Percentiles rank a stretch among this genome's conserved stretches.
These are phyloP conservation scores for Cytospora piceicola DNA, from an alignment of 2,329 filamentous ascomycete species.

Conservation along the genomic window DNA sequence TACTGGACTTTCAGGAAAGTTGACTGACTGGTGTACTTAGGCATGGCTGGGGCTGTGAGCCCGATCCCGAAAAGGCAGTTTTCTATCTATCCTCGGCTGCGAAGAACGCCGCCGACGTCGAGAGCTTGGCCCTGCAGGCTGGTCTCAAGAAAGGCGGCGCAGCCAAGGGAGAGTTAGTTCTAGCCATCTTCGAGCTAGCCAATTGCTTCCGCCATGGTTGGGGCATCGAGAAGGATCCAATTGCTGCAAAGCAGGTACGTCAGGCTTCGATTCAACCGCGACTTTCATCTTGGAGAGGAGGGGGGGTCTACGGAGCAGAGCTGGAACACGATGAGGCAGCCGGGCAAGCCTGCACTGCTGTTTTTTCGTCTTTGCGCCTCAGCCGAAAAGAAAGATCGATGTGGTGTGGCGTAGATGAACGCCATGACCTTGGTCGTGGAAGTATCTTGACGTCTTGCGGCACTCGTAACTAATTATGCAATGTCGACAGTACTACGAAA, in stretches of 20 bases:
- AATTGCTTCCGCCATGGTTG: conserved; percentile 94
- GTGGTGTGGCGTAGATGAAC: not conserved
- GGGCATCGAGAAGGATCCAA: conserved; percentile 84
- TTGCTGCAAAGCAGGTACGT: conserved; percentile 75
- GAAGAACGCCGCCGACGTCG: conserved; percentile 84
- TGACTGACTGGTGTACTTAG: conserved; percentile 50
- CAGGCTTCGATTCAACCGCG: not conserved
- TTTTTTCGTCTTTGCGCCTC: not conserved
- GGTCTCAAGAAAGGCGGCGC: conserved; percentile 92
- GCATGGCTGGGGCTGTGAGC: conserved; percentile 88
- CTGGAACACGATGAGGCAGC: not conserved
- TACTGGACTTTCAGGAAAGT: not conserved
- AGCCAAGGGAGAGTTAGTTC: conserved; percentile 92
- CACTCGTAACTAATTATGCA: conserved; percentile 19
- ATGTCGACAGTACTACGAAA: conserved; percentile 82
- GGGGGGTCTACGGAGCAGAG: not conserved
- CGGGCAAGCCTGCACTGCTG: not conserved
- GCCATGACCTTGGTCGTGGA: not conserved
- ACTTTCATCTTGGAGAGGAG: not conserved
- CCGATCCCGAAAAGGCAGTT: conserved; percentile 74
- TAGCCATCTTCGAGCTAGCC: conserved; percentile 93
- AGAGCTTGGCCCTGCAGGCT: conserved; percentile 80
- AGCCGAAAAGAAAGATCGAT: not conserved
- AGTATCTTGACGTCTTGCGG: not conserved
- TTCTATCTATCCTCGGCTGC: conserved; percentile 87